A percentile compares a stretch with the other conserved stretches of the same genome.
phyloP scores from a whole-genome alignment of 768 basidiomycete species.

The Phaffia tasmanica region DNA sequence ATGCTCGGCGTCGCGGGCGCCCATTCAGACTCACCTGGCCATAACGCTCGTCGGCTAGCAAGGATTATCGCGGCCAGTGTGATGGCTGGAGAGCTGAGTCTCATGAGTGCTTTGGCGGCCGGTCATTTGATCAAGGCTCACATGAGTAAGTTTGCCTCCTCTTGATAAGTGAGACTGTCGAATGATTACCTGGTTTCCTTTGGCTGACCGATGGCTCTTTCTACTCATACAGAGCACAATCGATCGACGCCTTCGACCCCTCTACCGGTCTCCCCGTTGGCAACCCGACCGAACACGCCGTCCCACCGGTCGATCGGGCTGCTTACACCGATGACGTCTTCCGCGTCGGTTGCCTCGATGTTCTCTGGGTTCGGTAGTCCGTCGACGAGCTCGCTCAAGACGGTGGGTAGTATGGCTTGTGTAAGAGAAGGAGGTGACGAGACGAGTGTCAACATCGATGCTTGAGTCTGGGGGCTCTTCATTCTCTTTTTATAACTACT shows the following conservation, averaged over 20 bases:
- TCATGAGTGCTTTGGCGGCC: constrained; percentile 84
- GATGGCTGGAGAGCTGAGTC: constrained; percentile 92
- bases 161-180: not conserved
- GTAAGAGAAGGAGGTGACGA: constrained; percentile 7
- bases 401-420: constrained; percentile 4
- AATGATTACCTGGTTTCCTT: not conserved
- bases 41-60: constrained; percentile 80
- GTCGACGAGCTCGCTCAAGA: constrained; percentile 4
- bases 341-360: constrained; percentile 16
- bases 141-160: constrained; percentile 19
- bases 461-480: not conserved
- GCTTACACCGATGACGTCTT: constrained; percentile 23
- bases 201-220: not conserved
- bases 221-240: constrained; percentile 25
- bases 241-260: constrained; percentile 28
- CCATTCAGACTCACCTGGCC: constrained; percentile 71
- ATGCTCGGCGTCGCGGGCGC: constrained; percentile 90
- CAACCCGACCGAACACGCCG: constrained; percentile 19
- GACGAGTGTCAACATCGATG: constrained; percentile 5
- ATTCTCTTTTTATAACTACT: not conserved
- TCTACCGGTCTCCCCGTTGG: constrained; percentile 20
- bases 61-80: constrained; percentile 81
- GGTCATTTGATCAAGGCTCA: constrained; percentile 75
- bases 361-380: constrained; percentile 11
- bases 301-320: constrained; percentile 11